Conservation (phyloP, 208 protist genomes). For the Wallacemonas rigidus region DNA sequence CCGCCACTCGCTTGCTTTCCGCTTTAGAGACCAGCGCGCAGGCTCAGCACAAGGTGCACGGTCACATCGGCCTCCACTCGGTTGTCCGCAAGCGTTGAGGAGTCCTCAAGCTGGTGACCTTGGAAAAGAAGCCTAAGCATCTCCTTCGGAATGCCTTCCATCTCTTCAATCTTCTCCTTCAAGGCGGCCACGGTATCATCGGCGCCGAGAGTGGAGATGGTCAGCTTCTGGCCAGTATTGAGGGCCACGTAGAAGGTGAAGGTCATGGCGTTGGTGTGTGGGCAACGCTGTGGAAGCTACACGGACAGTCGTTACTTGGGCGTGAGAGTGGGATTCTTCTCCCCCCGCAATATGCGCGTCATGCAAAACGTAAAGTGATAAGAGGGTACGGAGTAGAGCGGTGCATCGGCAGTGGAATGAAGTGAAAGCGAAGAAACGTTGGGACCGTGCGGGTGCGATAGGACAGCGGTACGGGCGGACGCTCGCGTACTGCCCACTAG, state of each 20-base stretch:
- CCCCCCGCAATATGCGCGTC: too few species aligned
- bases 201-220: slow-evolving; percentile 68
- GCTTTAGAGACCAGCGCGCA: slow-evolving; percentile 52
- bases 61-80: slow-evolving; percentile 68
- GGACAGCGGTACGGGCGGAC: too few species aligned
- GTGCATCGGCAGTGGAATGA: too few species aligned
- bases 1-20: background rate
- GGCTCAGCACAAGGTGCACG: slow-evolving; percentile 78
- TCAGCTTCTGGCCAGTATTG: slow-evolving; percentile 64
- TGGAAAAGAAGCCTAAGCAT: slow-evolving; percentile 85
- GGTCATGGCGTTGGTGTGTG: slow-evolving; percentile 22
- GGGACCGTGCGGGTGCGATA: too few species aligned
- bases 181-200: slow-evolving; percentile 80
- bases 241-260: slow-evolving; percentile 76
- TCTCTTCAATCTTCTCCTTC: slow-evolving; percentile 81
- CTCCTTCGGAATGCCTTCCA: slow-evolving; percentile 72
- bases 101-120: slow-evolving; percentile 73
- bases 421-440: too few species aligned
- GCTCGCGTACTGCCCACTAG: too few species aligned
- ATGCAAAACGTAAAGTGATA: too few species aligned
- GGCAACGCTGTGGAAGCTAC: too few species aligned
- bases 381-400: too few species aligned
- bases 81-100: slow-evolving; percentile 55
- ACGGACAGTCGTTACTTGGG: too few species aligned
- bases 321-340: too few species aligned